These are phyloP conservation scores for Suhomyces sp. DNA, from an alignment of 805 yeast genomes.

Conservation along the genomic window DNA sequence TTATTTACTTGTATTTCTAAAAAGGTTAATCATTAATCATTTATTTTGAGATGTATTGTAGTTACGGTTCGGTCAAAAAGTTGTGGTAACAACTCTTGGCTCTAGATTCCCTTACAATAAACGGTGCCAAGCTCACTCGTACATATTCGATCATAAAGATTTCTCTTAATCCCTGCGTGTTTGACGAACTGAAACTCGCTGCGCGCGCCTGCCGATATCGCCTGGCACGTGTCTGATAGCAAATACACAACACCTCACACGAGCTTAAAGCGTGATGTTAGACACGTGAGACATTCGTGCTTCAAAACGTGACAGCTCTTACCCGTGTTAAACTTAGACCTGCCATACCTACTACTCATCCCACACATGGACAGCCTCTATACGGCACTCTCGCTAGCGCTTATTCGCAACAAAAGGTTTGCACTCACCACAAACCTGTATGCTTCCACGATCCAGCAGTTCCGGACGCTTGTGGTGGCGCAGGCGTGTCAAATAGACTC, in stretches of 20 bases:
- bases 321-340: background rate
- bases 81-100: background rate
- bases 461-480: conserved; percentile 4
- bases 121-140: background rate
- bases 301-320: background rate
- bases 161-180: background rate
- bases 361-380: conserved; percentile 9
- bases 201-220: background rate
- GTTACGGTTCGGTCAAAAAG: background rate
- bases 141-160: background rate
- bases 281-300: background rate
- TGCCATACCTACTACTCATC: background rate
- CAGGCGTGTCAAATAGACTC: conserved; percentile 1
- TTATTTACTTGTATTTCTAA: background rate
- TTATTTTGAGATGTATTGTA: background rate
- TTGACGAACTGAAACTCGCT: background rate
- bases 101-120: background rate
- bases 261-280: background rate
- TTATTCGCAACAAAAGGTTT: conserved; percentile 6
- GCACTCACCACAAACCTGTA: conserved; percentile 5
- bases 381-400: conserved; percentile 7
- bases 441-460: background rate
- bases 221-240: background rate
- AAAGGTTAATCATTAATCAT: background rate
- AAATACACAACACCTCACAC: background rate